Evolutionary conservation across 2,329 filamentous ascomycete species (phyloP).

Genomic region (Colletotrichum sp.): DNA sequence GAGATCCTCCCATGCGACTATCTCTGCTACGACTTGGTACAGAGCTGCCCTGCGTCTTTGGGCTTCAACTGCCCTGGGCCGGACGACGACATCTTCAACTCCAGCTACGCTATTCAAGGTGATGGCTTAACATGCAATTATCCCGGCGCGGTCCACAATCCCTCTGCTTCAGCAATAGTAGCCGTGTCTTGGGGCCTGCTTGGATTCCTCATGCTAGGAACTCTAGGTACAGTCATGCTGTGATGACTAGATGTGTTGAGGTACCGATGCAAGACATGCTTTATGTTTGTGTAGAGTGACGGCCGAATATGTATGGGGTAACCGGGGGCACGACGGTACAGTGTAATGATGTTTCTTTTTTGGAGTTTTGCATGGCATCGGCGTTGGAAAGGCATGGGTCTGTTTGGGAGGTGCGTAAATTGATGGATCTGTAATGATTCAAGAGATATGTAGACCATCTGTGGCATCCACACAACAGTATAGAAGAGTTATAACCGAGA

Average conservation of each 20-base stretch:
- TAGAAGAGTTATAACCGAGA: not conserved
- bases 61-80: constrained; percentile 74
- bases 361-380: constrained; percentile 17
- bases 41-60: constrained; percentile 80
- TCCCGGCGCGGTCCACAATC: constrained; percentile 61
- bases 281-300: constrained; percentile 2
- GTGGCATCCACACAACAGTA: not conserved
- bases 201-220: not conserved
- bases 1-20: constrained; percentile 90
- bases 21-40: constrained; percentile 84
- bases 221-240: not conserved
- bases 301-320: not conserved
- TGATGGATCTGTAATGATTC: not conserved
- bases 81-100: constrained; percentile 41
- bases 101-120: constrained; percentile 46
- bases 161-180: constrained; percentile 34
- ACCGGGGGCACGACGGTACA: not conserved
- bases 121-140: constrained; percentile 60
- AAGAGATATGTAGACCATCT: not conserved
- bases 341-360: not conserved
- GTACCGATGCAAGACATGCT: not conserved
- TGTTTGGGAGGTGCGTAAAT: not conserved
- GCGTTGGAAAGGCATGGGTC: not conserved
- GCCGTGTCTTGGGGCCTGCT: constrained; percentile 27
- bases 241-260: not conserved